phyloP scores from a whole-genome alignment of 805 yeast genomes.

The Lipomyces mesembrius region DNA sequence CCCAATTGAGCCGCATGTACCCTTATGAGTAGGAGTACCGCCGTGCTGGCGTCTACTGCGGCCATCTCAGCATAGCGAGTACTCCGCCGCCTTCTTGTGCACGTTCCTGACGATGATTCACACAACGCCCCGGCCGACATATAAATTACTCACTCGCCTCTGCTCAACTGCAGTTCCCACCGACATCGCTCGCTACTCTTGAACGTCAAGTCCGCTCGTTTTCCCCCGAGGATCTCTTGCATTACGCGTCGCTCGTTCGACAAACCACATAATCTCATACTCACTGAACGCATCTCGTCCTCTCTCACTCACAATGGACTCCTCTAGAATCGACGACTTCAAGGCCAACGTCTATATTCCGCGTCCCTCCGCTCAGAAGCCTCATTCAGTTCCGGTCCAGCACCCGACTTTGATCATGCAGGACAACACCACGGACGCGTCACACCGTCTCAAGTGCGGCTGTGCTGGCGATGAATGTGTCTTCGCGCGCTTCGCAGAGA shows the following conservation, averaged over 20 bases:
- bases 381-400: constrained; percentile 51
- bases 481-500: constrained; percentile 44
- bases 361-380: constrained; percentile 39
- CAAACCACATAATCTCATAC: background rate
- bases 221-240: background rate
- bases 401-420: constrained; percentile 65
- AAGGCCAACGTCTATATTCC: constrained; percentile 57
- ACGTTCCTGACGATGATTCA: background rate
- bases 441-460: constrained; percentile 51
- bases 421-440: constrained; percentile 58
- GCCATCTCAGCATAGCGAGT: background rate
- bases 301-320: constrained; percentile 49
- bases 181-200: background rate
- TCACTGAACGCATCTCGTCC: background rate
- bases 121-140: background rate
- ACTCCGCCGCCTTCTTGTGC: background rate
- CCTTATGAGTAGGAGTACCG: background rate
- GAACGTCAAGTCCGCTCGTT: background rate
- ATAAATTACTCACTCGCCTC: background rate
- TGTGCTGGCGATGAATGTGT: constrained; percentile 51
- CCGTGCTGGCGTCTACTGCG: background rate
- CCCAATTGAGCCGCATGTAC: background rate
- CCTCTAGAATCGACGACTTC: constrained; percentile 48
- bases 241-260: constrained; percentile 3
- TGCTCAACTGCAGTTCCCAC: background rate